Evolutionary conservation across 352 stramenopile genomes (phyloP), one percentile per base, ranked within the genome.

Genomic region (Phytophthora multivora): DNA sequence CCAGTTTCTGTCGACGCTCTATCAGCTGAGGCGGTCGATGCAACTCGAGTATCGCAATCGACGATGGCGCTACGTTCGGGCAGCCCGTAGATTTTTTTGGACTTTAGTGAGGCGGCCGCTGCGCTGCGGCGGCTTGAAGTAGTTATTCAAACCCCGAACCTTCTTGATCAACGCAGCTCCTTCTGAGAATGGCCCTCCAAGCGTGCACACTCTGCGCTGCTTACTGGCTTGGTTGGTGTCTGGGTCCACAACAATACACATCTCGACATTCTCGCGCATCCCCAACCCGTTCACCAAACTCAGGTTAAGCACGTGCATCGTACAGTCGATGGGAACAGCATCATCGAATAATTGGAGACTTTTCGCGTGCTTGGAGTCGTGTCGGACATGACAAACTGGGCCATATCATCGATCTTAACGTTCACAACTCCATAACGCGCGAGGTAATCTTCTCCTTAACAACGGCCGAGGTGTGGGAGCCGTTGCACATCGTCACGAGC

Each of bases 31-130:
- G 16, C 54, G 1, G 54, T 62, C 7, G 47, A 63, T 31, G 35
- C 41, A 3, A 60, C 52, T 4, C 41, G 33, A 7, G 54, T 63
- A 21, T 55, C 43, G n/a, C 54, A 63, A 16, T 55, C 54, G 0
- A 63, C n/a, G 1, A 26, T 35, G 5, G 36, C 15, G 8, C 12
- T 18, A 3, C 38, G 1, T 31, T 35, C 36, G 12, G 45, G 25
- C 4, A 55, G 26, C 4, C 43, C 19, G 25, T 28, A 63, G 25
- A 50, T 49, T 10, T 15, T 2, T 19, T 54, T n/a, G 31, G 11
- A 63, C 35, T 0, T 54, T 26, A 11, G 52, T 30, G 1, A 63
- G 28, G 16, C 25, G 23, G 5, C 28, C 52, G 26, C 43, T 1
- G 7, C 26, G 26, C 26, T 30, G 26, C 39, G 13, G n/a, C 6